Evolutionary conservation across 352 stramenopile species (phyloP).

Genomic region (Pilasporangium apinafurcum): DNA sequence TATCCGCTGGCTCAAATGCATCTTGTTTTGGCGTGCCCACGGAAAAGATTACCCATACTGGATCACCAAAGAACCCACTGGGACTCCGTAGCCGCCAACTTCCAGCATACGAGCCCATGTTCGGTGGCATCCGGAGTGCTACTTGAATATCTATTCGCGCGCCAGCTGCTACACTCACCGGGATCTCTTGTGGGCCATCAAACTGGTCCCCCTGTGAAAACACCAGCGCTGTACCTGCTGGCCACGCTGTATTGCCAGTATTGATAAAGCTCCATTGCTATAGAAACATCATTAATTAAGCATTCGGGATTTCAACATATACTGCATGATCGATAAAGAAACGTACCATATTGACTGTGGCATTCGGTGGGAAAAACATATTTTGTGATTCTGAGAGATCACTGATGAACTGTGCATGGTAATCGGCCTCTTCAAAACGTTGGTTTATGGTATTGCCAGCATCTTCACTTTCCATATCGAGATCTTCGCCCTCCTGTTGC

Average conservation of each 20-base stretch:
- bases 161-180: slow-evolving; percentile 27
- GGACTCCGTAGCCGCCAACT: slow-evolving; percentile 70
- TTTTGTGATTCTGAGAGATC: slow-evolving; percentile 57
- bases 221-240: slow-evolving; percentile 43
- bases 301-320: not conserved
- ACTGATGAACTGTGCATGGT: slow-evolving; percentile 54
- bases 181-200: slow-evolving; percentile 43
- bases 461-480: slow-evolving; percentile 54
- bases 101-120: slow-evolving; percentile 56
- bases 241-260: slow-evolving; percentile 44
- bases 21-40: slow-evolving; percentile 27
- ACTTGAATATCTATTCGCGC: slow-evolving; percentile 63
- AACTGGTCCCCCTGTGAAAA: slow-evolving; percentile 69
- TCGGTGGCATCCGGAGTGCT: slow-evolving; percentile 40
- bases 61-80: slow-evolving; percentile 65
- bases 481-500: slow-evolving; percentile 14
- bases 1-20: slow-evolving; percentile 3
- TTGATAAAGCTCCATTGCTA: slow-evolving; percentile 83
- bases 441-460: slow-evolving; percentile 4
- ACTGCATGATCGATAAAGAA: not conserved
- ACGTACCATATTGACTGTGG: slow-evolving; percentile 53
- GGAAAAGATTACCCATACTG: slow-evolving; percentile 72
- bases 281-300: not conserved
- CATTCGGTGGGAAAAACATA: slow-evolving; percentile 41
- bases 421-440: slow-evolving; percentile 18